Base-by-base conservation (phyloP, 495 filamentous ascomycete genomes). In the Aspergillus homomorphus region DNA sequence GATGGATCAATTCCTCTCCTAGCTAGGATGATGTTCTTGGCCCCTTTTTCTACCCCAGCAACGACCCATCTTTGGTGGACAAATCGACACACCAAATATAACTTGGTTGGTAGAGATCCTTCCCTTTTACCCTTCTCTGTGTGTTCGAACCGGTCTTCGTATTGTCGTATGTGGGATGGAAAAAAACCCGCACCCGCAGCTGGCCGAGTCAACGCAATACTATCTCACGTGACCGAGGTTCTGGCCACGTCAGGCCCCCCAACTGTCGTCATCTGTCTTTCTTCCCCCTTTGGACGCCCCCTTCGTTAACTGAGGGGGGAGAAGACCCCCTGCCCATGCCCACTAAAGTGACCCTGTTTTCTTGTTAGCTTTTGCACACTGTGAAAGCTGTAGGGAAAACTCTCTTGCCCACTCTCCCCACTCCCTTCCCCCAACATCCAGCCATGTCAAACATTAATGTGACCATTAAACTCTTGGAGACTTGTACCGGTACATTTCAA, bases 201-300 rank as follows among this genome's bases (percentile, higher is more conserved):
- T 2, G 7, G 33, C 33, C 8, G 9, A 9, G 26, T 9, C 26
- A 3, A 28, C 3, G 33, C 33, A 2, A 38, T 14, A 38, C 33
- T 12, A 5, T 8, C 21, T 28, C 48, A 51, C 48, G 48, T 51
- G 48, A 51, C 23, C 23, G 21, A 14, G n/a, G 48, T 26, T 51
- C 48, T 51, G 48, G 48, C 48, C 48, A 51, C 48, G 48, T 51
- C 48, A 51, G 48, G 48, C 48, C 20, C 46, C 46, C 20, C n/a
- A 19, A 22, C 46, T 50, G 46, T 23, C 46, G 46, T 50, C 46
- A 50, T 50, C 46, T 26, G 21, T 50, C 48, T 14, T 4, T 28
- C 20, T 28, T 16, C 48, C 48, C 18, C 22, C 3, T 18, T 14
- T n/a, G 15, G n/a, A 14, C 15, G 1, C 48, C 20, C 15, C 48